Conservation (phyloP, 192 early-diverging fungal species). For the Lunasporangiospora selenospora region DNA sequence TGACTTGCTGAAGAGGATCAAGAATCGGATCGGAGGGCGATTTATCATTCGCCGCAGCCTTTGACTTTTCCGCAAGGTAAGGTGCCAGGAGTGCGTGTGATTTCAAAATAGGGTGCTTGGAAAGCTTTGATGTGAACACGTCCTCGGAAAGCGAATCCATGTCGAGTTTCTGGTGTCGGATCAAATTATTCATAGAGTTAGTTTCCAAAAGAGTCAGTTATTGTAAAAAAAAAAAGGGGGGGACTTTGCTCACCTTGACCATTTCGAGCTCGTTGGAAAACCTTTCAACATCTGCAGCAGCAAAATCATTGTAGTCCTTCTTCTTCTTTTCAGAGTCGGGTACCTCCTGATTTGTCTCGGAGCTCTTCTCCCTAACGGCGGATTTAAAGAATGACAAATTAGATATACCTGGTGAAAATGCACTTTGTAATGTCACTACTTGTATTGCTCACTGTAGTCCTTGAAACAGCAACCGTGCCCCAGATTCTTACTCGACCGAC, state of each 20-base stretch:
- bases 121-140: constrained; percentile 23
- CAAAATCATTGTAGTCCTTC: constrained; percentile 30
- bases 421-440: too few relatives aligned
- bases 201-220: too few relatives aligned
- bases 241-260: constrained; percentile 18
- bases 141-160: constrained; percentile 39
- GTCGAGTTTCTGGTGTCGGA: constrained; percentile 45
- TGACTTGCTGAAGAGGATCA: constrained; percentile 16
- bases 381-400: too few relatives aligned
- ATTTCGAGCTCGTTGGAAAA: constrained; percentile 33
- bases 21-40: neutral
- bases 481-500: constrained; percentile 37
- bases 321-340: constrained; percentile 20
- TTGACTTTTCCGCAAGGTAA: neutral
- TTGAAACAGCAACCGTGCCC: too few relatives aligned
- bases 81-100: constrained; percentile 38
- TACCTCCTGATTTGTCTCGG: constrained; percentile 5
- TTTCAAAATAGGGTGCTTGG: constrained; percentile 36
- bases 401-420: too few relatives aligned
- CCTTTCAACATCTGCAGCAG: constrained; percentile 30
- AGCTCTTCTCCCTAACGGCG: too few relatives aligned
- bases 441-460: too few relatives aligned
- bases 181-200: too few relatives aligned
- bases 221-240: neutral
- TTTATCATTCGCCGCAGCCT: constrained; percentile 10